Percentiles rank a stretch among this genome's conserved stretches.
Evolutionary conservation across 1,284 basidiomycete species (phyloP).

Genomic region (Thelephora terrestris): DNA sequence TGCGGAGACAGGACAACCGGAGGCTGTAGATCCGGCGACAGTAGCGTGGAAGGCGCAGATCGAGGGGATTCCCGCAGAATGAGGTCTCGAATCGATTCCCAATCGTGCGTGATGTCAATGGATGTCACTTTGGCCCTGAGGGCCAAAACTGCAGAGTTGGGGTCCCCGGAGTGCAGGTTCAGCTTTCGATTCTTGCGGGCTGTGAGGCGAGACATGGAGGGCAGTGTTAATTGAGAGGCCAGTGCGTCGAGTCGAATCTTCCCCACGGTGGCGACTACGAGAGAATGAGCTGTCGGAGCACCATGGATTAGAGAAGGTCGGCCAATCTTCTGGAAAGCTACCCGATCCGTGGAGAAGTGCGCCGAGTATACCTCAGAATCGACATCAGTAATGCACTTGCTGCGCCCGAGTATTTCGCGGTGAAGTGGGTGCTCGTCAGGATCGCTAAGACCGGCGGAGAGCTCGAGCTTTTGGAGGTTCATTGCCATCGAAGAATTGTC

Average conservation of each 20-base stretch:
- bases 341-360: constrained; percentile 29
- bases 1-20: constrained; percentile 23
- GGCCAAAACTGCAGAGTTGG: constrained; percentile 48
- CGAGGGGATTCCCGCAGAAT: constrained; percentile 19
- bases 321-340: constrained; percentile 23
- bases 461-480: constrained; percentile 28
- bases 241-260: constrained; percentile 33
- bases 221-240: constrained; percentile 49
- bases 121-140: constrained; percentile 35
- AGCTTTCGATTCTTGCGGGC: constrained; percentile 13
- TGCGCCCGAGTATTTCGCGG: constrained; percentile 40
- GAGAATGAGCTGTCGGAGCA: constrained; percentile 1
- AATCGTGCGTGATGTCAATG: constrained; percentile 39
- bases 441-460: constrained; percentile 37
- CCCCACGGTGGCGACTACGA: constrained; percentile 37
- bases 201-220: constrained; percentile 28
- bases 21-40: constrained; percentile 12
- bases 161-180: constrained; percentile 44
- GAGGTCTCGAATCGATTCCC: constrained; percentile 38
- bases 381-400: constrained; percentile 21
- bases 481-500: constrained; percentile 8
- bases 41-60: constrained; percentile 10
- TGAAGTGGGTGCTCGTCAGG: constrained; percentile 36
- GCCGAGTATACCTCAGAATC: constrained; percentile 40
- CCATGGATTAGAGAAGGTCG: too few relatives aligned